phyloP scores from a whole-genome alignment of 306 rosid species.

The Citrullus colocynthis region DNA sequence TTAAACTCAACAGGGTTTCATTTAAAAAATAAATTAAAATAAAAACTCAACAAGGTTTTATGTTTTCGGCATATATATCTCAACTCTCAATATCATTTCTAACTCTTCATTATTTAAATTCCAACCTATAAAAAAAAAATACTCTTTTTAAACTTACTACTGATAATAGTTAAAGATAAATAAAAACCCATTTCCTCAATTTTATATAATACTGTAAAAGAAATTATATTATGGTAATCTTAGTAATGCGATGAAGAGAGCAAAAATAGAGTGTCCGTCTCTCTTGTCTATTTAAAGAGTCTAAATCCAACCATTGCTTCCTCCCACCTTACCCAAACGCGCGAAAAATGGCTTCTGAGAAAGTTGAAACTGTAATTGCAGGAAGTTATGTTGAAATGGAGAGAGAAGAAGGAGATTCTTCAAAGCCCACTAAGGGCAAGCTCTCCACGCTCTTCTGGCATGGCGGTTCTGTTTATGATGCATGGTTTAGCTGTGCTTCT shows the following conservation, averaged over 20 bases:
- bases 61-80: background rate
- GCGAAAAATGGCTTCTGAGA: conserved; percentile 76
- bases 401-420: conserved; percentile 46
- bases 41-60: background rate
- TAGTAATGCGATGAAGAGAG: background rate
- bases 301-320: conserved; percentile 21
- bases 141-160: background rate
- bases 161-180: background rate
- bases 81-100: background rate
- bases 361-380: conserved; percentile 87
- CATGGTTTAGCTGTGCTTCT: conserved; percentile 97
- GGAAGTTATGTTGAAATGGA: conserved; percentile 95
- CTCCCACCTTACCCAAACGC: conserved; percentile 9
- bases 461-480: conserved; percentile 98
- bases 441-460: conserved; percentile 65
- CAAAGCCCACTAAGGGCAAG: conserved; percentile 34
- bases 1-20: background rate
- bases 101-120: background rate
- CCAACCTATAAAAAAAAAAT: background rate
- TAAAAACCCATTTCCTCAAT: background rate
- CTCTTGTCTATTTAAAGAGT: conserved; percentile 31
- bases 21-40: too few species aligned
- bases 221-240: background rate
- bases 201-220: background rate
- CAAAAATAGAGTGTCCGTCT: background rate